Conservation (phyloP, 345 rosid species). For the Salix exigua region DNA sequence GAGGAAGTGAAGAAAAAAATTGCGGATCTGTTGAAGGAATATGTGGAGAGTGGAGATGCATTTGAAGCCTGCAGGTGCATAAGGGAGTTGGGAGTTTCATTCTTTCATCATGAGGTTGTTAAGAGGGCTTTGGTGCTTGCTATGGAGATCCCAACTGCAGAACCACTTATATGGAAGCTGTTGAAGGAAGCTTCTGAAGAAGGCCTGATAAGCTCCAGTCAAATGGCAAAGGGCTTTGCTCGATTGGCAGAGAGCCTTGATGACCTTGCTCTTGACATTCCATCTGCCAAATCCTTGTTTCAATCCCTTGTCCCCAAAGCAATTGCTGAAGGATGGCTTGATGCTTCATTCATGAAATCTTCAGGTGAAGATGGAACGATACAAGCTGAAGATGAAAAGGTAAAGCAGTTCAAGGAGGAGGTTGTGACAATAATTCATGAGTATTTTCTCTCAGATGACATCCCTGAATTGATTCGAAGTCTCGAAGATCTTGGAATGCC, state of each 20-base stretch:
- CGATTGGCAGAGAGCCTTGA: conserved; percentile 85
- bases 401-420: conserved; percentile 74
- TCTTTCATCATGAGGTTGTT: conserved; percentile 98
- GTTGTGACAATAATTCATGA: conserved; percentile 78
- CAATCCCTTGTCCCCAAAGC: conserved; percentile 64
- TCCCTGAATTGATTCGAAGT: conserved; percentile 84
- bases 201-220: conserved; percentile 92
- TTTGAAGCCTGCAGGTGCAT: conserved; percentile 95
- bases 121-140: conserved; percentile 88
- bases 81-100: conserved; percentile 84
- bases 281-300: conserved; percentile 67
- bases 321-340: conserved; percentile 86
- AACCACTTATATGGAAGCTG: conserved; percentile 61
- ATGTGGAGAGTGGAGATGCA: conserved; percentile 74
- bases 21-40: conserved; percentile 76
- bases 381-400: conserved; percentile 41
- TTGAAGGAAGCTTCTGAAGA: conserved; percentile 91
- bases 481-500: conserved; percentile 81
- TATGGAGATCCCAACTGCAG: conserved; percentile 73
- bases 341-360: conserved; percentile 47
- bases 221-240: conserved; percentile 85
- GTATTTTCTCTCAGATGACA: conserved; percentile 95
- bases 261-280: conserved; percentile 95
- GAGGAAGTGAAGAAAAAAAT: conserved; percentile 95
- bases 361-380: conserved; percentile 40